A percentile compares a stretch with the other conserved stretches of the same genome.
phyloP scores from a whole-genome alignment of 2,329 filamentous ascomycete species.

The Biscogniauxia marginata region DNA sequence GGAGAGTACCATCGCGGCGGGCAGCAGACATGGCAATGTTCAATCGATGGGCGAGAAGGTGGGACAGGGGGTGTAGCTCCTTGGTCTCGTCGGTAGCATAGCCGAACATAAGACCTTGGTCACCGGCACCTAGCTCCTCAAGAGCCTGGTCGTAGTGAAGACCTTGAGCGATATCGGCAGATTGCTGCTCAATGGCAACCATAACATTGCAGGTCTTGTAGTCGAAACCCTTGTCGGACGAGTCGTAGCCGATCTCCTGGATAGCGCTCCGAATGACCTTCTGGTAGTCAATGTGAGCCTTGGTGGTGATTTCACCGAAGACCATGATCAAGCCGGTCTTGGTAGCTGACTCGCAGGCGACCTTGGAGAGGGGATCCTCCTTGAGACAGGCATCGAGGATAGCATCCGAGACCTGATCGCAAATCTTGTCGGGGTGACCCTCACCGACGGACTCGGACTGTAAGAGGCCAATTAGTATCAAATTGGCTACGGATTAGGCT shows the following conservation, averaged over 20 bases:
- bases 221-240: constrained; percentile 96
- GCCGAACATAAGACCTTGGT: constrained; percentile 99
- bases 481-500: not conserved
- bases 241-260: constrained; percentile 98
- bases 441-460: constrained; percentile 86
- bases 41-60: constrained; percentile 93
- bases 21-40: constrained; percentile 92
- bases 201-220: constrained; percentile 99
- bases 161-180: constrained; percentile 97
- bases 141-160: constrained; percentile 97
- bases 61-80: constrained; percentile 91
- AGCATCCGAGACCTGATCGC: constrained; percentile 97
- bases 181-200: constrained; percentile 99
- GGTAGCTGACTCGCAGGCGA: constrained; percentile 98
- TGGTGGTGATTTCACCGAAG: constrained; percentile 98
- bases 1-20: constrained; percentile 80
- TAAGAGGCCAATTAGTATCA: constrained; percentile 17
- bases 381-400: constrained; percentile 96
- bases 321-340: constrained; percentile 99
- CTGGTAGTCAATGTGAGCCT: constrained; percentile 95
- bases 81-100: constrained; percentile 99
- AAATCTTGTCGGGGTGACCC: constrained; percentile 95
- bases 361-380: constrained; percentile 96
- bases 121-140: constrained; percentile 96
- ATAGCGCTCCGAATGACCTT: constrained; percentile 91